phyloP scores from a whole-genome alignment of 768 basidiomycete genomes.

The Leccinum longicurvipes region DNA sequence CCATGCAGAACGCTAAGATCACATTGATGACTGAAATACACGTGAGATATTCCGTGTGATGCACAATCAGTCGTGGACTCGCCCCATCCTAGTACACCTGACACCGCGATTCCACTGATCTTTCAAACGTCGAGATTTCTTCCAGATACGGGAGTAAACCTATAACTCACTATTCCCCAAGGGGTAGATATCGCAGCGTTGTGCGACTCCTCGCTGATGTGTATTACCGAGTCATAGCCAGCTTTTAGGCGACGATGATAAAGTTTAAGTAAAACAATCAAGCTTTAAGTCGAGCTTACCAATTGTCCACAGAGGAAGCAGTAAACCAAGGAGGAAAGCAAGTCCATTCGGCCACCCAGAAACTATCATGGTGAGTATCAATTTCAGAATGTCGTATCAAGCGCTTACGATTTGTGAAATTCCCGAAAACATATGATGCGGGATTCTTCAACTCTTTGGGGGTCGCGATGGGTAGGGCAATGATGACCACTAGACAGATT shows the following conservation, averaged over 20 bases:
- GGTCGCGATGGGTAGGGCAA: constrained; percentile 62
- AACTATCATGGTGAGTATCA: constrained; percentile 17
- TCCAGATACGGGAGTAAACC: not conserved
- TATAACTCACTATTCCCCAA: constrained; percentile 45
- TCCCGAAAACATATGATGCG: constrained; percentile 56
- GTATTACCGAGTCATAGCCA: constrained; percentile 40
- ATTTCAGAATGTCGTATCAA: not conserved
- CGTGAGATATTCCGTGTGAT: not conserved
- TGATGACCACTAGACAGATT: constrained; percentile 32
- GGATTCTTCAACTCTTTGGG: constrained; percentile 57
- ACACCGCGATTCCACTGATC: constrained; percentile 38
- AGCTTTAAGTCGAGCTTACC: constrained; percentile 18
- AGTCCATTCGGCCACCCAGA: constrained; percentile 43
- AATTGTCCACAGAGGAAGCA: constrained; percentile 47
- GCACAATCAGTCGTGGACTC: not conserved
- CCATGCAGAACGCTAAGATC: constrained; percentile 56
- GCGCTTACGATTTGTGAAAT: constrained; percentile 52
- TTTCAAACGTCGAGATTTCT: not conserved
- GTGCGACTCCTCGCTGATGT: constrained; percentile 50
- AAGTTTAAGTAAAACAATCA: constrained; percentile 38
- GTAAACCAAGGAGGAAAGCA: constrained; percentile 44
- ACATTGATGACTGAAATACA: constrained; percentile 45
- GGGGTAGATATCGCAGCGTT: constrained; percentile 55
- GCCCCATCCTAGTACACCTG: constrained; percentile 47
- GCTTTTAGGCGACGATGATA: constrained; percentile 15